Conservation (phyloP, 768 basidiomycete genomes). For the Leccinellum luteum region DNA sequence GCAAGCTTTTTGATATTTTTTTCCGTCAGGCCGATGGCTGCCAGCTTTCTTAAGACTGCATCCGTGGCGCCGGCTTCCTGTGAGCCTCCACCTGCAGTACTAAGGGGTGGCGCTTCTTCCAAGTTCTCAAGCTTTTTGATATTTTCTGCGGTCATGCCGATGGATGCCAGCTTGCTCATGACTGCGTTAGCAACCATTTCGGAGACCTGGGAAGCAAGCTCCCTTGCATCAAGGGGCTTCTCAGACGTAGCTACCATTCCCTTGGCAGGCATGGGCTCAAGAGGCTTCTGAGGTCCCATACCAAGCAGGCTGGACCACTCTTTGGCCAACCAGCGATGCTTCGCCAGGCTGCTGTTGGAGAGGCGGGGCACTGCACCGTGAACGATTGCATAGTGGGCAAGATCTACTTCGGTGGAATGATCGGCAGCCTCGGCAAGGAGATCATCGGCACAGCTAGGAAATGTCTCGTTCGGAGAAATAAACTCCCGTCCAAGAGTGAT, state of each 20-base stretch:
- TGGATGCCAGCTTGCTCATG: not conserved
- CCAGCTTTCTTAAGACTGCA: no score
- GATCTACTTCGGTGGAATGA: slow-evolving; percentile 6
- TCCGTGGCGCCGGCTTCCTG: not conserved
- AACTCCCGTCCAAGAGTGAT: slow-evolving; percentile 7
- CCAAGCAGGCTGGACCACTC: slow-evolving; percentile 1
- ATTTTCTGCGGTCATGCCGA: not conserved
- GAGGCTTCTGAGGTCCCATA: not conserved
- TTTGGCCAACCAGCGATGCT: slow-evolving; percentile 5
- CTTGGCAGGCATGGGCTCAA: not conserved
- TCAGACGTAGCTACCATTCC: not conserved
- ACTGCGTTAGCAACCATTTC: not conserved
- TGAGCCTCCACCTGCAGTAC: not conserved
- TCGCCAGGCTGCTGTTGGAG: not conserved
- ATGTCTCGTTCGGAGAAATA: slow-evolving; percentile 4
- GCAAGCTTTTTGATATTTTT: not conserved
- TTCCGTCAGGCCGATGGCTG: not conserved
- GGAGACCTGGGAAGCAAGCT: not conserved
- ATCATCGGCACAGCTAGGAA: slow-evolving; percentile 3
- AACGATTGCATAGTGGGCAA: not conserved
- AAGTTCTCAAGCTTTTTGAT: not conserved
- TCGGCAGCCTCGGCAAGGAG: slow-evolving; percentile 8
- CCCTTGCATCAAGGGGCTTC: not conserved
- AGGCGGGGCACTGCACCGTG: not conserved
- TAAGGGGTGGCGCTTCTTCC: not conserved